phyloP scores from a whole-genome alignment of 139 green algal genomes.

The Chlamydomonas applanata region DNA sequence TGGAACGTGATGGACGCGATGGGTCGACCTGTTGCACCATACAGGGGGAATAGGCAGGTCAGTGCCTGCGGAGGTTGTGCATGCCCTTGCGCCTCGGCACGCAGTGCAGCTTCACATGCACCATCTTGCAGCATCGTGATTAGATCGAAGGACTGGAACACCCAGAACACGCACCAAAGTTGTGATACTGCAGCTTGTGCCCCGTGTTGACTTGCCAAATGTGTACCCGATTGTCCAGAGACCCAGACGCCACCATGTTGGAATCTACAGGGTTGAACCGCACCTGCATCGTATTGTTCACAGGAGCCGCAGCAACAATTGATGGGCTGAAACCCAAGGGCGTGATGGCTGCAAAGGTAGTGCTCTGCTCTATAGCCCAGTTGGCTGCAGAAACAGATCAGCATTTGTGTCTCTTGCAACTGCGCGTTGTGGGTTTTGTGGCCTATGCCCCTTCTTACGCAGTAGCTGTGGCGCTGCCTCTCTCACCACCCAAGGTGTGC shows the following conservation, averaged over 20 bases:
- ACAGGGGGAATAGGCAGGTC: too few species aligned
- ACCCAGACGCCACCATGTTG: conserved; percentile 77
- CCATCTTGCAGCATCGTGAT: too few species aligned
- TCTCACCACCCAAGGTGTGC: conserved; percentile 93
- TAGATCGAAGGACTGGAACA: too few species aligned
- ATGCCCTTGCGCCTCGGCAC: too few species aligned
- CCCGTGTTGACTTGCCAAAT: conserved; percentile 77
- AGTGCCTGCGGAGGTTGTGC: too few species aligned
- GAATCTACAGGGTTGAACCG: conserved; percentile 75
- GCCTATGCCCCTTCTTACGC: too few species aligned
- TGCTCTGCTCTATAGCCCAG: too few species aligned
- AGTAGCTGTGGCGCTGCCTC: too few species aligned
- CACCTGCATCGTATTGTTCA: conserved; percentile 45
- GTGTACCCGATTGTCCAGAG: conserved; percentile 74
- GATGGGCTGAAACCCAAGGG: too few species aligned
- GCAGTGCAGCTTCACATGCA: too few species aligned
- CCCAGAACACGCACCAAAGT: conserved; percentile 74
- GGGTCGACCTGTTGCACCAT: conserved; percentile 66
- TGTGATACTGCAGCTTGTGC: conserved; percentile 58
- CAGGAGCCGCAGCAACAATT: background rate
- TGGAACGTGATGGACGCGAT: conserved; percentile 90
- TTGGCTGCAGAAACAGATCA: background rate
- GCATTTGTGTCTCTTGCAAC: background rate
- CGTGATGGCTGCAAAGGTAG: too few species aligned
- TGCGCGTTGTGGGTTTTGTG: too few species aligned